phyloP scores from a whole-genome alignment of 2,329 filamentous ascomycete species.

The Alternaria solani region DNA sequence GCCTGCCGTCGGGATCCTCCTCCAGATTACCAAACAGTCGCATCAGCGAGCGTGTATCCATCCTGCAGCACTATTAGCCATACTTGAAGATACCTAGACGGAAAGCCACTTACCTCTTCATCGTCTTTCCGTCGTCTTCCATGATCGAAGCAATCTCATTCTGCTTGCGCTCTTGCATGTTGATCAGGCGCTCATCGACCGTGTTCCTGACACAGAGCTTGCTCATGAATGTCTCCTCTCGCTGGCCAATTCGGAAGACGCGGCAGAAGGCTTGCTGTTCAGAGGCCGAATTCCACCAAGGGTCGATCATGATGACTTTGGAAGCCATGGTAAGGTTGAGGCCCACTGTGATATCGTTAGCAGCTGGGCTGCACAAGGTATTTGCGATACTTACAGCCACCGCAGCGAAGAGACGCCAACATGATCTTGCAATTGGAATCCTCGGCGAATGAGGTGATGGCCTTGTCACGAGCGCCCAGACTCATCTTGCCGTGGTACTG shows the following conservation, averaged over 20 bases:
- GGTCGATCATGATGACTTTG: constrained; percentile 58
- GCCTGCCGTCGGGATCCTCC: constrained; percentile 49
- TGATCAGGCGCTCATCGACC: constrained; percentile 65
- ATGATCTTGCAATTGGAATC: constrained; percentile 56
- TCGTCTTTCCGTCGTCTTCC: constrained; percentile 50
- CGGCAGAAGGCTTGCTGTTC: constrained; percentile 73
- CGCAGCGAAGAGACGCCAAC: constrained; percentile 65
- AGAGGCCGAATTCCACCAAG: constrained; percentile 66
- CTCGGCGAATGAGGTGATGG: constrained; percentile 58
- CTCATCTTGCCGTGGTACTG: constrained; percentile 61
- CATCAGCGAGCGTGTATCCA: constrained; percentile 53
- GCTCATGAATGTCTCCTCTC: constrained; percentile 65
- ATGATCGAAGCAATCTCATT: constrained; percentile 54
- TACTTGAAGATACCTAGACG: neutral
- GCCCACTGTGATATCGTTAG: constrained; percentile 43
- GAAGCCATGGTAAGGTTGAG: constrained; percentile 68
- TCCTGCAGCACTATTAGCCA: constrained; percentile 26
- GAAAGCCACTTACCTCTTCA: constrained; percentile 35
- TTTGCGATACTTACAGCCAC: constrained; percentile 52
- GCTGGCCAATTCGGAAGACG: constrained; percentile 71
- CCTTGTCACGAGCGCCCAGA: constrained; percentile 54
- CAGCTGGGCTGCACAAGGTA: neutral
- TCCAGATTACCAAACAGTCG: constrained; percentile 56
- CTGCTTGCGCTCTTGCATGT: constrained; percentile 65
- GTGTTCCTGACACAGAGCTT: constrained; percentile 64